These are phyloP conservation scores for Helianthus tuberosus DNA, from an alignment of 129 eudicot genomes.

Conservation along the genomic window DNA sequence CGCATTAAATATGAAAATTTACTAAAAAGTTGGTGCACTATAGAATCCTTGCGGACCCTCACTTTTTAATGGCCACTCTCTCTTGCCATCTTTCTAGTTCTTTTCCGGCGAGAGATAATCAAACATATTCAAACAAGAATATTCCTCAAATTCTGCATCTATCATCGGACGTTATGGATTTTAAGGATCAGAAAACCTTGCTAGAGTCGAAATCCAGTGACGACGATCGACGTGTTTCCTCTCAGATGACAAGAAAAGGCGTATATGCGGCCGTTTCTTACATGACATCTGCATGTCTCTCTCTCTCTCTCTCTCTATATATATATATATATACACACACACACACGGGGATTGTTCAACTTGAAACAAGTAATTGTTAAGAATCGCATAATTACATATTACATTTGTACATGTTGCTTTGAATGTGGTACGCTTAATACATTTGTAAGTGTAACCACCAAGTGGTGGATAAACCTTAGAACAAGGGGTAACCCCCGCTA, in stretches of 20 bases:
- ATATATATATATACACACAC: no score
- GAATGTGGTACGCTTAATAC: no score
- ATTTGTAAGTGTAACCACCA: no score
- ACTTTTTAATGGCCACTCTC: slow-evolving; percentile 20
- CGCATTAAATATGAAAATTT: neutral
- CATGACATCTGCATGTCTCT: slow-evolving; percentile 45
- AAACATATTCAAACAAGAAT: slow-evolving; percentile 1
- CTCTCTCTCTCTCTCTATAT: no score
- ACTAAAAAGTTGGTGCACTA: slow-evolving; percentile 22
- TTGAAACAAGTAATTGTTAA: no score
- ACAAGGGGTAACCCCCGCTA: no score
- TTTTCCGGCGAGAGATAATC: slow-evolving; percentile 7
- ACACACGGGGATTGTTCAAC: neutral
- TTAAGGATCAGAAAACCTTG: slow-evolving; percentile 32
- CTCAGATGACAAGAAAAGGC: slow-evolving; percentile 41
- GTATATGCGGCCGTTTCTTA: slow-evolving; percentile 44
- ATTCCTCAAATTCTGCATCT: slow-evolving; percentile 15
- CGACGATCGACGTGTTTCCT: slow-evolving; percentile 19
- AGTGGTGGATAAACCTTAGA: no score
- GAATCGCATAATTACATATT: no score
- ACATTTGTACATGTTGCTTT: no score
- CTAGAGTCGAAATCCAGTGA: slow-evolving; percentile 19
- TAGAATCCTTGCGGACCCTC: slow-evolving; percentile 43
- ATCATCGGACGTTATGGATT: slow-evolving; percentile 26
- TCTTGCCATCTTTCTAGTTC: slow-evolving; percentile 26